Percentiles rank a stretch among this genome's conserved stretches.
phyloP scores from a whole-genome alignment of 305 asterid species.

The Withania somnifera region DNA sequence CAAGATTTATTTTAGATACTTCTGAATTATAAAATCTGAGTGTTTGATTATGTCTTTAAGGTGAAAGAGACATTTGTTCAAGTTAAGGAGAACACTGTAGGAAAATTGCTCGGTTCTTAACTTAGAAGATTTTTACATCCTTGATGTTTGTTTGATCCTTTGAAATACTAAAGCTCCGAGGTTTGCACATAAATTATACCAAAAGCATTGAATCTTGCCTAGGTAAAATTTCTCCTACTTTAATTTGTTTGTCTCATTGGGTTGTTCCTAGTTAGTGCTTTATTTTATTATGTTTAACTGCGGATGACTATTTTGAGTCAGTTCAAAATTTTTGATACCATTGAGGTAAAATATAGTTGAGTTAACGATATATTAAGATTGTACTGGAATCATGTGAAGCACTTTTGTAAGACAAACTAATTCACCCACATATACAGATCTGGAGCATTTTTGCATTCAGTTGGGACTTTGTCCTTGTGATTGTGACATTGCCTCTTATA shows the following conservation, averaged over 20 bases:
- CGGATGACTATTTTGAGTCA: background rate
- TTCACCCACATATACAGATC: background rate
- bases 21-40: background rate
- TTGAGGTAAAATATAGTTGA: background rate
- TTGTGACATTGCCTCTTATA: background rate
- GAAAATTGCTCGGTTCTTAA: background rate
- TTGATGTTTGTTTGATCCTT: background rate
- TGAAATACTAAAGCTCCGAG: background rate
- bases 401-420: background rate
- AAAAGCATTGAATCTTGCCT: background rate
- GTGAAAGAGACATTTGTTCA: background rate
- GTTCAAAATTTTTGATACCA: no score
- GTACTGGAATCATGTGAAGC: background rate
- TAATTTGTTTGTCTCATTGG: background rate
- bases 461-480: background rate
- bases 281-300: background rate
- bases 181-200: background rate
- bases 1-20: background rate
- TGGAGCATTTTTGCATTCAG: background rate
- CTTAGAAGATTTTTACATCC: background rate
- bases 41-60: background rate
- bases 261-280: background rate
- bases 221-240: background rate
- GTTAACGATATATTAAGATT: background rate
- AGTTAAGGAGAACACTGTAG: background rate